Evolutionary conservation across 257 asterid genomes (phyloP), one percentile per base, ranked within the genome.

Genomic region (Nicotiana sylvestris): DNA sequence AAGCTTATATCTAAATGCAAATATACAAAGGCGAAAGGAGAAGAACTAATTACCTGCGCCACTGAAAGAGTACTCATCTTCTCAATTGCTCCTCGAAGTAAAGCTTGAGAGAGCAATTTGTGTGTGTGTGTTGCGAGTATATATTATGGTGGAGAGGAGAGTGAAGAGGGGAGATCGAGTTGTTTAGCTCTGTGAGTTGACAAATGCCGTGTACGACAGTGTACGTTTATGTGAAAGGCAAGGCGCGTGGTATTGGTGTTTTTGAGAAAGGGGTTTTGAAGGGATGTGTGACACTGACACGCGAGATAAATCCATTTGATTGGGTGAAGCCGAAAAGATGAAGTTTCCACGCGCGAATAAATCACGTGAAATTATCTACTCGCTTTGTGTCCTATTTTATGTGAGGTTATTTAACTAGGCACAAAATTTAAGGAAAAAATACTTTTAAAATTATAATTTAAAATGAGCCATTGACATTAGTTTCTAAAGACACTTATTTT

Each of bases 31-130:
- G 6, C 21, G 16, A 2, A 49, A 1, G 12, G 64, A 53, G 69
- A 51, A 13, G 69, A 18, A n/a, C 39, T 43, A 37, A n/a, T 79
- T 80, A 89, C 91, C 82, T 89, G 91, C 4, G 85, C 85, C 17
- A 89, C 82, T 3, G 91, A 89, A 82, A 74, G 86, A 80, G 39
- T 35, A 35, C 83, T 35, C 91, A 89, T 89, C 33, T 72, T 82
- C 3, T 43, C 37, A 49, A 74, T 74, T 74, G 64, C 80, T 49
- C 80, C 21, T 49, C 64, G 15, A 67, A 76, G 78, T 66, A 15
- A 21, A 70, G 82, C 53, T 62, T 18, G 70, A n/a, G 84, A 66
- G 81, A 46, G 81, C 81, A 13, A 30, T 56, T 35, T 61, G 30
- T n/a, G 4, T 18, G 64, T 58, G 29, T 58, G 27, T 53, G 27